Percentiles rank a stretch among this genome's conserved stretches.
These are phyloP conservation scores for Ceratobasidium sp. DNA, from an alignment of 1,284 basidiomycete genomes.

Conservation along the genomic window DNA sequence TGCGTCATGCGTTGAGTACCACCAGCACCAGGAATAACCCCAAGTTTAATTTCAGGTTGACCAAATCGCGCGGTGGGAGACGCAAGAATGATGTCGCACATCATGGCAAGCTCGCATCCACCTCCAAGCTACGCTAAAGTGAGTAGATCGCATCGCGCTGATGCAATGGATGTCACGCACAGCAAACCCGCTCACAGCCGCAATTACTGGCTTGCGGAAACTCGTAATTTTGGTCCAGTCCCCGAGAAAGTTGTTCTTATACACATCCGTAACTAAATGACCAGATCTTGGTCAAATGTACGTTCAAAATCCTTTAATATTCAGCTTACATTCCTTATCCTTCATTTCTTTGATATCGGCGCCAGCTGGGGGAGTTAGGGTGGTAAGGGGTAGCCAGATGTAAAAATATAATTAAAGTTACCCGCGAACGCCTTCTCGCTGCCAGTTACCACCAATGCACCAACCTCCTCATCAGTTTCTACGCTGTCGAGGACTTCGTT, in stretches of 20 bases:
- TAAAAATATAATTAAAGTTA: slow-evolving; percentile 57
- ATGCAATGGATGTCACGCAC: slow-evolving; percentile 64
- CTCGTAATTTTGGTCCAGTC: slow-evolving; percentile 85
- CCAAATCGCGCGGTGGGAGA: slow-evolving; percentile 94
- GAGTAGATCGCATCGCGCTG: background rate
- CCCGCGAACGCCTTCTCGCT: slow-evolving; percentile 95
- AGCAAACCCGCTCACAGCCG: slow-evolving; percentile 95
- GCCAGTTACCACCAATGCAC: slow-evolving; percentile 94
- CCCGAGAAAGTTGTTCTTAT: slow-evolving; percentile 89
- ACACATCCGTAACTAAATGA: slow-evolving; percentile 79
- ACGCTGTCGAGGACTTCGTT: slow-evolving; percentile 81
- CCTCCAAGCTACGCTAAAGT: slow-evolving; percentile 80
- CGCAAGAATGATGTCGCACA: slow-evolving; percentile 97
- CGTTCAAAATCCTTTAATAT: background rate
- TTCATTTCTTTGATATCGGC: slow-evolving; percentile 97
- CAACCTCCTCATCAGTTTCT: slow-evolving; percentile 78
- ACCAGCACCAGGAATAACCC: slow-evolving; percentile 90
- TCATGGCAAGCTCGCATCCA: slow-evolving; percentile 95
- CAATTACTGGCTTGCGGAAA: slow-evolving; percentile 93
- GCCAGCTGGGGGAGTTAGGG: slow-evolving; percentile 69
- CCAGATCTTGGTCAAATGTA: background rate
- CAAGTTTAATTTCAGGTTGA: slow-evolving; percentile 97
- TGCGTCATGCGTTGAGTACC: slow-evolving; percentile 88
- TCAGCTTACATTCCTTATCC: slow-evolving; percentile 82
- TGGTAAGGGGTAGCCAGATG: background rate